Base-by-base conservation (phyloP, 306 rosid genomes). In the Quercus alba region DNA sequence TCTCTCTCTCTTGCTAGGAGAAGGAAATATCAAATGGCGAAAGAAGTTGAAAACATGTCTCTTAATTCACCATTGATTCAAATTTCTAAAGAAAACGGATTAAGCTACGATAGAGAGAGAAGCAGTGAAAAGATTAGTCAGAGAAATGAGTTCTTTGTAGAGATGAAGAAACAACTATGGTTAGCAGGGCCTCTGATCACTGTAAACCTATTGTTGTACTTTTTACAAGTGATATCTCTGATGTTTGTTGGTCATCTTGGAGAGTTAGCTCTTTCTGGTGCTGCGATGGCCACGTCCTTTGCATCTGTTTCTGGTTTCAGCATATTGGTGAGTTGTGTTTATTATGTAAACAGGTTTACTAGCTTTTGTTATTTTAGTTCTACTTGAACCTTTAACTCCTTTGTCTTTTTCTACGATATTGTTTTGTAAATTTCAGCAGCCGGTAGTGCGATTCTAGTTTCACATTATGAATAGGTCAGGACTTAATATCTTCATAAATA, bases 231-330 rank as follows among this genome's bases (percentile, higher is more conserved):
- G 35, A 88, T 93, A 57, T 89, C 98, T 23, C 81, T 93, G 0
- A 93, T 91, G 98, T 93, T 89, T 41, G 93, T 91, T 1, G 94
- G 97, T 17, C 97, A 89, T 76, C 97, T 88, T 6, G 97, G 93
- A 0, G 78, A 89, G 11, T 10, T 91, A 14, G 15, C 93, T 49
- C 93, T 89, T 30, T 80, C 97, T 4, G 91, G 30, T 28, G 30
- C 30, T 72, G 83, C 97, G 26, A 85, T 93, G 91, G 97, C 94
- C 7, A 80, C 91, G 56, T 91, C 97, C 49, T 91, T 93, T 74
- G 82, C 91, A 4, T 54, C 97, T 1, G 91, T 91, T 67, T 88
- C 97, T 31, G 97, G 97, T 79, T 77, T 87, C 77, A 93, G 87
- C 88, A 82, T 93, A 63, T 76, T 91, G 87, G 97, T 88, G 64